Conservation (phyloP, 2,329 filamentous ascomycete genomes). For the Botrytis medusae region DNA sequence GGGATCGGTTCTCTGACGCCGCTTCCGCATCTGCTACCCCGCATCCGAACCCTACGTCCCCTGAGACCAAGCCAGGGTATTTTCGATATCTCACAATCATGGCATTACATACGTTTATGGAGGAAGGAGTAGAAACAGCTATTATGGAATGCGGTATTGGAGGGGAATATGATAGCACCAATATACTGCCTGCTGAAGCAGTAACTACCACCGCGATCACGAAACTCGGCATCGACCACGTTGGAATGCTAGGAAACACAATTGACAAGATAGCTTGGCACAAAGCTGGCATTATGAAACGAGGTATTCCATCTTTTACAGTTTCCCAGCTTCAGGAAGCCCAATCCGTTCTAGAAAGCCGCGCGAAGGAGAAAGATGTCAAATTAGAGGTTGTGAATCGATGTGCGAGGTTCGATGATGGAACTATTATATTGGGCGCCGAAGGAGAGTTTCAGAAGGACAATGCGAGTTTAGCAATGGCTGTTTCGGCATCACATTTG, state of each 20-base stretch:
- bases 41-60: slow-evolving; percentile 20
- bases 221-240: slow-evolving; percentile 83
- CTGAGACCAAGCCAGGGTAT: slow-evolving; percentile 71
- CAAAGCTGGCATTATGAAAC: slow-evolving; percentile 84
- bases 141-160: slow-evolving; percentile 94
- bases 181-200: slow-evolving; percentile 62
- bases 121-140: slow-evolving; percentile 72
- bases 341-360: slow-evolving; percentile 57
- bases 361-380: slow-evolving; percentile 48
- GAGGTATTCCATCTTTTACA: slow-evolving; percentile 61
- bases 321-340: slow-evolving; percentile 57
- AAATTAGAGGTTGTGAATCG: slow-evolving; percentile 32
- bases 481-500: slow-evolving; percentile 54
- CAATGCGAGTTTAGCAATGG: slow-evolving; percentile 58
- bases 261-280: slow-evolving; percentile 87
- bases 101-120: slow-evolving; percentile 79
- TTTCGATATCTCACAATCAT: slow-evolving; percentile 90
- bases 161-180: slow-evolving; percentile 90
- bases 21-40: slow-evolving; percentile 35
- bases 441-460: slow-evolving; percentile 56
- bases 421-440: slow-evolving; percentile 47
- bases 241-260: slow-evolving; percentile 74
- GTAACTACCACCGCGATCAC: slow-evolving; percentile 70
- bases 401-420: slow-evolving; percentile 45
- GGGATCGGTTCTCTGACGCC: slow-evolving; percentile 51